Conservation (phyloP, 2,329 filamentous ascomycete genomes). For the Lachnellula willkommii region DNA sequence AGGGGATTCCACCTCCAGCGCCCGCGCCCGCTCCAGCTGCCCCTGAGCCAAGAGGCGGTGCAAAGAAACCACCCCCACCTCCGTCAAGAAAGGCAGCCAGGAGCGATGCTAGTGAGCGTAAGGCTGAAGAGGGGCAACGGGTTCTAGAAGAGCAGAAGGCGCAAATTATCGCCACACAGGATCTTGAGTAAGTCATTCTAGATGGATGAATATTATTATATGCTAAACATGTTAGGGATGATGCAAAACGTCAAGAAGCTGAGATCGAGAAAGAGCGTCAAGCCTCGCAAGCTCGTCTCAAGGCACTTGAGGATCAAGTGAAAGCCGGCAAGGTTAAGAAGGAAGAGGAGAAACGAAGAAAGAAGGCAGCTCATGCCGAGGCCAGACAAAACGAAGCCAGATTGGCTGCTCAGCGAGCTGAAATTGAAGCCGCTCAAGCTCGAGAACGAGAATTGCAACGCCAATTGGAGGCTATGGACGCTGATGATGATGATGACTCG, state of each 20-base stretch:
- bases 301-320: slow-evolving; percentile 89
- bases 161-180: slow-evolving; percentile 66
- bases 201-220: neutral
- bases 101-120: slow-evolving; percentile 54
- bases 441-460: slow-evolving; percentile 83
- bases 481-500: slow-evolving; percentile 66
- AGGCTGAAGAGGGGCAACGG: slow-evolving; percentile 57
- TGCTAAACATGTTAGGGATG: slow-evolving; percentile 50
- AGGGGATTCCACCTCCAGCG: slow-evolving; percentile 28
- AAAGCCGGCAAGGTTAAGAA: slow-evolving; percentile 91
- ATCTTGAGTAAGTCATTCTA: slow-evolving; percentile 71
- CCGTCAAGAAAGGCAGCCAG: slow-evolving; percentile 67
- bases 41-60: slow-evolving; percentile 34
- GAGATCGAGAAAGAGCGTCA: slow-evolving; percentile 76
- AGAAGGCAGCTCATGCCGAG: slow-evolving; percentile 81
- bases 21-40: slow-evolving; percentile 16
- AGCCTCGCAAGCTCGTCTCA: slow-evolving; percentile 75
- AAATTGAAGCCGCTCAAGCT: slow-evolving; percentile 87
- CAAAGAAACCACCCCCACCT: slow-evolving; percentile 72
- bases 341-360: slow-evolving; percentile 88
- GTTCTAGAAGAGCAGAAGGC: slow-evolving; percentile 67
- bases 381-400: slow-evolving; percentile 83
- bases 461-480: slow-evolving; percentile 71
- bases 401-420: slow-evolving; percentile 77
- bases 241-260: slow-evolving; percentile 69